Base-by-base conservation (phyloP, 2,329 filamentous ascomycete species). In the Lecanosticta acicola region DNA sequence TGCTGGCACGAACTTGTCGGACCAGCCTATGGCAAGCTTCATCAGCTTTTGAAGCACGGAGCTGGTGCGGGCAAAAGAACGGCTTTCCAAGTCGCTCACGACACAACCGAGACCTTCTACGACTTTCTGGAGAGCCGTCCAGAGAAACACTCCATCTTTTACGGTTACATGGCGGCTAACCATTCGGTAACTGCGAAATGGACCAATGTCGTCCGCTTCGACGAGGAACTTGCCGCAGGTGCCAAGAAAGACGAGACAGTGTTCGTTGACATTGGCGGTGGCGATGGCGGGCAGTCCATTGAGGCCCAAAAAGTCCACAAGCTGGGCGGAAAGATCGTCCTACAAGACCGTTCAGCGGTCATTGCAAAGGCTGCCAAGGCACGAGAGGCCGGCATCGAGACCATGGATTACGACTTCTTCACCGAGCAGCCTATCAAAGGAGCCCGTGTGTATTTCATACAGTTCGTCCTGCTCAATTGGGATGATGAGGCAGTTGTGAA, bases 401-500 rank as follows among this genome's bases (percentile, higher is more conserved):
- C 19, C n/a, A 39, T 39, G 43, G 35, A 26, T 7, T 45, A 59
- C 17, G 54, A 61, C 19, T 60, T 61, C 46, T 62, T 58, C 50
- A 53, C 45, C 2, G 43, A 50, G n/a, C 48, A 61, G 34, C 50
- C 54, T 2, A 46, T 59, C 17, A 43, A 51, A 8, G 53, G 50
- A 35, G 62, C 62, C 7, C 56, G 62, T 37, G 47, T 62, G 17
- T 51, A 51, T 29, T 49, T 51, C 18, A 39, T 51, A 20, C 35
- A 34, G 19, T 39, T 29, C 14, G 42, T 51, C 11, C 29, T 51
- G n/a, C 48, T 50, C 29, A 39, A 51, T 17, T 51, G 48, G 48
- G n/a, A 13, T 13, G 38, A 41, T 8, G 38, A 41, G 5, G 38
- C 17, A 14, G 24, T 18, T 14, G 38, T 41, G 38, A 26, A 18